Evolutionary conservation across 257 asterid species (phyloP).

Genomic region (Rauvolfia tetraphylla): DNA sequence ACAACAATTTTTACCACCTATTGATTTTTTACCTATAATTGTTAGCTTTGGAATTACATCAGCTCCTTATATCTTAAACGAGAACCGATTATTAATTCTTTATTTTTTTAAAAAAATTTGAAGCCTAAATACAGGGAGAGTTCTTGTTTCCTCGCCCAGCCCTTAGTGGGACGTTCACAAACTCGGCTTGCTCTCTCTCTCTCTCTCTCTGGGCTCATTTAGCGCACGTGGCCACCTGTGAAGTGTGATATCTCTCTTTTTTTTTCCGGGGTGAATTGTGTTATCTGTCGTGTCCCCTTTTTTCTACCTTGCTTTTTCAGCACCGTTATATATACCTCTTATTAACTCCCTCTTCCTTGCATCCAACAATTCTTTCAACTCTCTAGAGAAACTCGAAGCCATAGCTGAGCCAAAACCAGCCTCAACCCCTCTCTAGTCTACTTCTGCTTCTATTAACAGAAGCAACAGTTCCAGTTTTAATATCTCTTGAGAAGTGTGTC

Average conservation of each 20-base stretch:
- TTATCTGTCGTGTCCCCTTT: not conserved
- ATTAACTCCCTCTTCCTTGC: slow-evolving; percentile 1
- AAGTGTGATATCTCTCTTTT: no score
- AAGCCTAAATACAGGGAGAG: no score
- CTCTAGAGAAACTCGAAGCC: not conserved
- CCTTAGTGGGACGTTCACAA: not conserved
- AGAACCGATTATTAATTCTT: no score
- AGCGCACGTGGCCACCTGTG: slow-evolving; percentile 17
- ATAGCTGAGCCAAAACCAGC: not conserved
- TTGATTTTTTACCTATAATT: no score
- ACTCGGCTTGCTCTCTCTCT: no score
- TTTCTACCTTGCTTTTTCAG: not conserved
- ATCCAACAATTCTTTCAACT: not conserved
- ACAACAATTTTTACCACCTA: no score
- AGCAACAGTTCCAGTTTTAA: not conserved
- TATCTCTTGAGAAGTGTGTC: slow-evolving; percentile 17
- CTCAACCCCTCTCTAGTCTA: not conserved
- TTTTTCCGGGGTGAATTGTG: no score
- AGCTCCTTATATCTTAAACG: no score
- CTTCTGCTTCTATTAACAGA: not conserved
- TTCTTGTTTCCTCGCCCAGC: no score
- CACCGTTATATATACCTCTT: slow-evolving; percentile 17
- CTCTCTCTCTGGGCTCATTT: not conserved
- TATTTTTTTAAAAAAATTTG: no score
- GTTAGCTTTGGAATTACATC: no score